Evolutionary conservation across 2,329 filamentous ascomycete species (phyloP).

Genomic region (Trichoderma aggressivum): DNA sequence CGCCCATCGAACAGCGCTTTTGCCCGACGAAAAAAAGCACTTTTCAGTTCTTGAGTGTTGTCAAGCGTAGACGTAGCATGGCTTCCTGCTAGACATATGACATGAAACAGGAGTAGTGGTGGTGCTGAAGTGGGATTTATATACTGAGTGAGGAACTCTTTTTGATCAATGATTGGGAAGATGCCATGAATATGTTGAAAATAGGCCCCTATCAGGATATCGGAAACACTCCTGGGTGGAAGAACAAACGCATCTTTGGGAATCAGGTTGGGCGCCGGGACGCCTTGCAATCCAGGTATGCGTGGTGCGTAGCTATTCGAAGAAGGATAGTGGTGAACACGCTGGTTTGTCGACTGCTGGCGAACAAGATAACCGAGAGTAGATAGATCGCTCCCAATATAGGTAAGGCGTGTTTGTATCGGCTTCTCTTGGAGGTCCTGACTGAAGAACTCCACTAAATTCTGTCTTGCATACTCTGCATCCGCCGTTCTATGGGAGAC

Average conservation of each 20-base stretch:
- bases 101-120: background rate
- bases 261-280: slow-evolving; percentile 32
- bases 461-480: background rate
- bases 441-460: slow-evolving; percentile 5
- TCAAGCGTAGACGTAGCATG: background rate
- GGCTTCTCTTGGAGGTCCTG: slow-evolving; percentile 2
- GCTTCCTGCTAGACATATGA: background rate
- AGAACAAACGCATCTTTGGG: background rate
- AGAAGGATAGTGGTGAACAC: background rate
- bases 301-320: slow-evolving; percentile 5
- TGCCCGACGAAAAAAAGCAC: background rate
- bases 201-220: background rate
- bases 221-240: background rate
- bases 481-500: background rate
- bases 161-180: background rate
- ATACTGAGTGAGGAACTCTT: background rate
- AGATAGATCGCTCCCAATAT: background rate
- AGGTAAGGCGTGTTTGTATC: background rate
- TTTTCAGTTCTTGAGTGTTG: background rate
- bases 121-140: background rate
- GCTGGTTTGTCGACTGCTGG: background rate
- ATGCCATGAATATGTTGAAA: background rate
- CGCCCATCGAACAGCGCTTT: slow-evolving; percentile 49
- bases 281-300: background rate
- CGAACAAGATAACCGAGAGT: background rate